Conservation (phyloP, 768 basidiomycete species). For the Boletales sp. region DNA sequence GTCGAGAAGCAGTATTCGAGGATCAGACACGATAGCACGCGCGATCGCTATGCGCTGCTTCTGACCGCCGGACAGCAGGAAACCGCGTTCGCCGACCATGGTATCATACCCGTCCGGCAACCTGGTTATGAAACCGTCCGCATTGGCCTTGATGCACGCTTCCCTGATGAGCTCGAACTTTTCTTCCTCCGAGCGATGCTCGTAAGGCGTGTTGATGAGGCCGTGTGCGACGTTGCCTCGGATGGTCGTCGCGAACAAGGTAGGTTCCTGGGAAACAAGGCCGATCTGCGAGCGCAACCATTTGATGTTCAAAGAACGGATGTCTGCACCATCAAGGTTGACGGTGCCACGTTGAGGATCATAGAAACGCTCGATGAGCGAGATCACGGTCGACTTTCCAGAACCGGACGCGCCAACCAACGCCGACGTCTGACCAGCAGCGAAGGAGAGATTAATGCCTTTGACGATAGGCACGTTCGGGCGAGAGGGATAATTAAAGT, state of each 20-base stretch:
- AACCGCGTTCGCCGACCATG: slow-evolving; percentile 85
- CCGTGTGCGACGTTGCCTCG: slow-evolving; percentile 81
- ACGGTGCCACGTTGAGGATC: slow-evolving; percentile 69
- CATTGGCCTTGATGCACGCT: slow-evolving; percentile 86
- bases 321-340: slow-evolving; percentile 68
- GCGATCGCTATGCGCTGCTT: slow-evolving; percentile 90
- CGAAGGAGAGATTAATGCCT: slow-evolving; percentile 61
- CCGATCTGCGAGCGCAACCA: slow-evolving; percentile 89
- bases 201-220: slow-evolving; percentile 68
- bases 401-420: slow-evolving; percentile 79
- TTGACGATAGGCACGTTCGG: slow-evolving; percentile 77
- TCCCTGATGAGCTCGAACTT: slow-evolving; percentile 76
- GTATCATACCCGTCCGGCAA: slow-evolving; percentile 84
- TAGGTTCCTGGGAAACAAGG: slow-evolving; percentile 86
- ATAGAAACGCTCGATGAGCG: slow-evolving; percentile 85
- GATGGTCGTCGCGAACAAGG: slow-evolving; percentile 82
- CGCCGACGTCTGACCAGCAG: slow-evolving; percentile 73
- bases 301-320: slow-evolving; percentile 74
- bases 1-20: slow-evolving; percentile 78
- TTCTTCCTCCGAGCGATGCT: slow-evolving; percentile 67
- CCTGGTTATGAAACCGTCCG: slow-evolving; percentile 80
- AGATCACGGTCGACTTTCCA: slow-evolving; percentile 74
- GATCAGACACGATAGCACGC: slow-evolving; percentile 85
- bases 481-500: slow-evolving; percentile 87
- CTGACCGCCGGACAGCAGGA: slow-evolving; percentile 81